These are phyloP conservation scores for Apophysomyces elegans DNA, from an alignment of 371 early-diverging fungal genomes.

Conservation along the genomic window DNA sequence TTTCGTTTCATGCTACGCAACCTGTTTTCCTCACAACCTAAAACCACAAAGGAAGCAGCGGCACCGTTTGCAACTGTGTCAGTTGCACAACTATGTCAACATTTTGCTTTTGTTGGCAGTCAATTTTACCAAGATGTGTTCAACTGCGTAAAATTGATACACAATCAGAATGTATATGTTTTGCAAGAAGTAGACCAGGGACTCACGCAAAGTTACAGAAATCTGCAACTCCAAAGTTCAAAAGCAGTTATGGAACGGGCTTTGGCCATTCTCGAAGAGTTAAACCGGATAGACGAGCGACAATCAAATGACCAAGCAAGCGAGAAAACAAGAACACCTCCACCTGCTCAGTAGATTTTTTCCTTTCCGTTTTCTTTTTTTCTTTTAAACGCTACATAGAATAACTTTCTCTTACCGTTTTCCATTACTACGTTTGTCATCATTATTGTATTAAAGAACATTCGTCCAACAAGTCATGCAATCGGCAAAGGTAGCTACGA, in stretches of 20 bases:
- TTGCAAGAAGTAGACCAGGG: slow-evolving; percentile 3
- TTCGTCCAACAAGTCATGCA: no score
- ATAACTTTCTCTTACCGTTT: not conserved
- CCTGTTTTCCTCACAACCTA: not conserved
- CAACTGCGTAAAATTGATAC: not conserved
- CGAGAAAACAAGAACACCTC: slow-evolving; percentile 2
- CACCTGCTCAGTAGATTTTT: slow-evolving; percentile 1
- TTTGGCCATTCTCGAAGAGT: not conserved
- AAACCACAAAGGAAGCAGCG: not conserved
- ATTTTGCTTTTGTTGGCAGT: not conserved
- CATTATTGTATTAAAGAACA: no score
- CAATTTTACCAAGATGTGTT: not conserved
- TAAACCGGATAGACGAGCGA: not conserved
- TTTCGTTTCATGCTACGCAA: not conserved
- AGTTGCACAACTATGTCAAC: not conserved
- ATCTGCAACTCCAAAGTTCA: slow-evolving; percentile 6
- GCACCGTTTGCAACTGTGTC: slow-evolving; percentile 8
- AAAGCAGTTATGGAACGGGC: not conserved
- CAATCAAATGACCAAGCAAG: not conserved
- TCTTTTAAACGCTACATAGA: not conserved
- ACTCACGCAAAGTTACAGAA: not conserved
- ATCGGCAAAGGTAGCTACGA: no score
- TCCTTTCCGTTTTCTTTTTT: not conserved
- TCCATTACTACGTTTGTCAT: not conserved
- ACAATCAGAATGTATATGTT: not conserved